These are phyloP conservation scores for Phytophthora cryptogea DNA, from an alignment of 352 stramenopile genomes.

Conservation along the genomic window DNA sequence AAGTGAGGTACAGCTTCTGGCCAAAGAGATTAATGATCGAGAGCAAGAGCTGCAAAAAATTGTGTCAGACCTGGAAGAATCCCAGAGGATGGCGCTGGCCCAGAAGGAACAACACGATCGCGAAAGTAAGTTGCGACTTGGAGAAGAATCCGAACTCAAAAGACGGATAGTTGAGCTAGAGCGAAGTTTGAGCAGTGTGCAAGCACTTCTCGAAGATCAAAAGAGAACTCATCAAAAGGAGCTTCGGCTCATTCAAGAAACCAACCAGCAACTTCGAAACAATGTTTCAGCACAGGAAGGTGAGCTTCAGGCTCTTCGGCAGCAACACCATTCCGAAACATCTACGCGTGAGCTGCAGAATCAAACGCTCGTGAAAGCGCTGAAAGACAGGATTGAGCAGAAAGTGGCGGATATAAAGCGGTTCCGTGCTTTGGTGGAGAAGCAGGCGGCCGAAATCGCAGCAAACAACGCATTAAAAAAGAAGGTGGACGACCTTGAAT, in stretches of 20 bases:
- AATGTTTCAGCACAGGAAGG: conserved; percentile 7
- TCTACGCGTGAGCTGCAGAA: conserved; percentile 10
- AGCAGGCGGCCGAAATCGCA: conserved; percentile 5
- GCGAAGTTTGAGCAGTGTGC: conserved; percentile 1
- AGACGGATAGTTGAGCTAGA: conserved; percentile 17
- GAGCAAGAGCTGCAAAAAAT: conserved; percentile 12
- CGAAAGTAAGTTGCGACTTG: conserved; percentile 2
- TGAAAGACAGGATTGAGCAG: conserved; percentile 21
- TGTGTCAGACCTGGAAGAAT: conserved; percentile 8
- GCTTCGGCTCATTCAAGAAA: conserved; percentile 11
- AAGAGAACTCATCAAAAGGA: conserved; percentile 19
- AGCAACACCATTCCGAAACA: conserved; percentile 10
- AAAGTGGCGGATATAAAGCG: conserved; percentile 20
- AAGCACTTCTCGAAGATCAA: conserved; percentile 2
- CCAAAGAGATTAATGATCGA: conserved; percentile 7
- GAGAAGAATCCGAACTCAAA: background rate
- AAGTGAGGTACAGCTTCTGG: conserved; percentile 5
- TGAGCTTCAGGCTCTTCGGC: conserved; percentile 1
- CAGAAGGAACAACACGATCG: conserved; percentile 10
- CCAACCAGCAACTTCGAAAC: conserved; percentile 11
- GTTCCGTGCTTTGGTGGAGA: conserved; percentile 2
- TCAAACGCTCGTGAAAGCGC: conserved; percentile 18
- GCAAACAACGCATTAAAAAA: conserved; percentile 2
- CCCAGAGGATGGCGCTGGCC: background rate
- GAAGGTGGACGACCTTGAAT: conserved; percentile 6